phyloP scores from a whole-genome alignment of 1,284 basidiomycete genomes.

The Trametes polyzona region DNA sequence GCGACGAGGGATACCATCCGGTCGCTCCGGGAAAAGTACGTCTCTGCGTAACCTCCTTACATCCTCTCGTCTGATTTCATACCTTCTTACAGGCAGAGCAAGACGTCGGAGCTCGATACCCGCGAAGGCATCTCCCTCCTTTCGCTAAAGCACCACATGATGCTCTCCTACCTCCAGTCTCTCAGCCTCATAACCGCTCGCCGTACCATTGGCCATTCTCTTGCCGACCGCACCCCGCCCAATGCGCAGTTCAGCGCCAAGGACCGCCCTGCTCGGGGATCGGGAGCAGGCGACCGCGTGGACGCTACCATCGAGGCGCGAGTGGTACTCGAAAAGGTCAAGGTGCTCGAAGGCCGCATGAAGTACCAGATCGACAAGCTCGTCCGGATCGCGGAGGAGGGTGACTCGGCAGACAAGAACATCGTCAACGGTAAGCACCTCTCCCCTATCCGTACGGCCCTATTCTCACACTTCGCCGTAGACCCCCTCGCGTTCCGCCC shows the following conservation, averaged over 20 bases:
- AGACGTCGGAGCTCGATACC: constrained; percentile 57
- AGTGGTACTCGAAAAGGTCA: constrained; percentile 79
- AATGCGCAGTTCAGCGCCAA: constrained; percentile 53
- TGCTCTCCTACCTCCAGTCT: constrained; percentile 89
- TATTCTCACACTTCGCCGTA: constrained; percentile 36
- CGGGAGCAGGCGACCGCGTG: constrained; percentile 65
- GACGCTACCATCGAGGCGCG: constrained; percentile 77
- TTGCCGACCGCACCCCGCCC: constrained; percentile 55
- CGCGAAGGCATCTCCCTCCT: constrained; percentile 89
- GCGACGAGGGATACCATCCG: constrained; percentile 63
- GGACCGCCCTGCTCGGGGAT: constrained; percentile 59
- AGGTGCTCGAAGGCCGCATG: constrained; percentile 83
- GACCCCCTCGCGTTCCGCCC: constrained; percentile 92
- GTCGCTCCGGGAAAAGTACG: constrained; percentile 58
- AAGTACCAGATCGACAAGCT: constrained; percentile 97
- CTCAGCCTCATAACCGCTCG: constrained; percentile 78
- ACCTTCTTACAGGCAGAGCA: constrained; percentile 33
- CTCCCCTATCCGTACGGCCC: constrained; percentile 1
- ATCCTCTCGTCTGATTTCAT: neutral
- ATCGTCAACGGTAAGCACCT: constrained; percentile 63
- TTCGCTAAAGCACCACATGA: constrained; percentile 84
- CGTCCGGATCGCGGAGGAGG: constrained; percentile 69
- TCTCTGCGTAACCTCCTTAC: constrained; percentile 12
- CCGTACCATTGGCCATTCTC: constrained; percentile 64
- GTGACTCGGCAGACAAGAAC: constrained; percentile 54